Evolutionary conservation across 129 eudicot genomes (phyloP), one percentile per base, ranked within the genome.

Genomic region (Flaveria brownii): DNA sequence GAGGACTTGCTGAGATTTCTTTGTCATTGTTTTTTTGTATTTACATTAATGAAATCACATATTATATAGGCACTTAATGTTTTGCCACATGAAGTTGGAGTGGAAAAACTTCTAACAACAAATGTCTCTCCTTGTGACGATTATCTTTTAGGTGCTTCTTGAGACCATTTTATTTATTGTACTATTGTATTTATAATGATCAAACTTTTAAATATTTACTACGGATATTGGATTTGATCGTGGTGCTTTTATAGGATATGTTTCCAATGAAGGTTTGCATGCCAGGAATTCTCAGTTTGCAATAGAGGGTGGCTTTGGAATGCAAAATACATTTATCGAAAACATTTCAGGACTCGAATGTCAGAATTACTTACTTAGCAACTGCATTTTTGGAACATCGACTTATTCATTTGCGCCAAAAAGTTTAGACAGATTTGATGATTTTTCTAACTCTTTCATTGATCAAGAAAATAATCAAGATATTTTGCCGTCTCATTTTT

Each of bases 181-280:
- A 7, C 45, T 61, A 56, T 4, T 60, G 45, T 78, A 46, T 15
- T 39, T 0, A 17, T 17, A 41, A 30, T 12, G 10, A 3, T 30
- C 36, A 33, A 1, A 9, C 18, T 68, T 22, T 68, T 6, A 23
- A 13, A 14, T 70, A 52, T 72, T 71, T 20, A 68, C 67, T 55
- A 43, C 88, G 87, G 97, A 88, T 85, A 70, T 85, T 61, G 92
- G 86, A 82, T 88, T 83, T 39, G 88, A 92, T 60, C 78, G 75
- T 79, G 82, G 85, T 45, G 65, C 83, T 14, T 70, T 81, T 65
- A 56, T 83, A 59, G 91, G 85, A 79, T 81, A 72, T 72, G 84
- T 75, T 59, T 82, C 88, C 66, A 82, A 79, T 52, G 88, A 78
- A 69, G 82, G 82, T 50, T 74, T 82, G 64, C 88, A 78, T 77